Conservation (phyloP, 164 flowering plant genomes). For the Nymphaea thermarum region DNA sequence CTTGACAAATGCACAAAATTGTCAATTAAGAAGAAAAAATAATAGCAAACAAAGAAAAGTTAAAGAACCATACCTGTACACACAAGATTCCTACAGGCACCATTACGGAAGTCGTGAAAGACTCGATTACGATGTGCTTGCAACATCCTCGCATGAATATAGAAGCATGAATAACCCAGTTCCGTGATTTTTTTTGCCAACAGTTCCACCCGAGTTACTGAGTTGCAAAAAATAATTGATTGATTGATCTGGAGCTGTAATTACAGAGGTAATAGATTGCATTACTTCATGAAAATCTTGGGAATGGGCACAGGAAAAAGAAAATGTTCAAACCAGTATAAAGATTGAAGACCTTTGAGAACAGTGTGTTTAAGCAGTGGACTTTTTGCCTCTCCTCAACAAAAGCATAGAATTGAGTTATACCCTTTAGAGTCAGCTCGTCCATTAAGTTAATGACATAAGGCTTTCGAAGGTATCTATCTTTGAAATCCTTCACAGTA, state of each 20-base stretch:
- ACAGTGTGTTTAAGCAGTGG: conserved; percentile 92
- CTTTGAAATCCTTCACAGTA: conserved; percentile 88
- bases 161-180: conserved; percentile 97
- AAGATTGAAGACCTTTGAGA: conserved; percentile 65
- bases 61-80: conserved; percentile 61
- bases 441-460: conserved; percentile 96
- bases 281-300: neutral
- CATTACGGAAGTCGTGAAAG: conserved; percentile 97
- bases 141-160: conserved; percentile 98
- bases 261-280: neutral
- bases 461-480: conserved; percentile 69
- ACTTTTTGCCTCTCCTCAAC: conserved; percentile 98
- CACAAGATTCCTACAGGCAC: conserved; percentile 99
- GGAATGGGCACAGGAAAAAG: neutral
- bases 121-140: conserved; percentile 98
- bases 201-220: conserved; percentile 92
- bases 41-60: no score
- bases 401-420: conserved; percentile 94
- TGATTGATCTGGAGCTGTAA: conserved; percentile 97
- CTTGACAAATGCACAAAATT: no score
- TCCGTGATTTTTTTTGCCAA: conserved; percentile 98
- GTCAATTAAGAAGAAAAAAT: no score
- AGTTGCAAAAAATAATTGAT: conserved; percentile 96
- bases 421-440: conserved; percentile 98
- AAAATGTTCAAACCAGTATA: no score